These are phyloP conservation scores for Fusarium albidum DNA, from an alignment of 2,329 filamentous ascomycete species.

Conservation along the genomic window DNA sequence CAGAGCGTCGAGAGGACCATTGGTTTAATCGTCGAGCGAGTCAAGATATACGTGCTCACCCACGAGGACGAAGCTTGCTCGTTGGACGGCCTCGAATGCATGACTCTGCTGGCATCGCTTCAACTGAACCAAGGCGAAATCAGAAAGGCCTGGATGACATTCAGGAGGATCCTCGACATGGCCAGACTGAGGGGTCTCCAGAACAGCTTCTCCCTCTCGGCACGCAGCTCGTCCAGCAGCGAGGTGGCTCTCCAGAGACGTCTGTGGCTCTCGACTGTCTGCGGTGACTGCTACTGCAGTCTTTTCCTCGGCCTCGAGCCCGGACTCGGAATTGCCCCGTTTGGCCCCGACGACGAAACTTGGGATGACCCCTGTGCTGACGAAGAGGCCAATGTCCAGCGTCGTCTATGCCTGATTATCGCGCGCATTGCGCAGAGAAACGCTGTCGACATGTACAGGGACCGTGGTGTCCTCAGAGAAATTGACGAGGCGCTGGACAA, in stretches of 20 bases:
- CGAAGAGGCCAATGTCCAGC: conserved; percentile 17
- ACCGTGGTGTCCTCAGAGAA: conserved; percentile 1
- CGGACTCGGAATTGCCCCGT: conserved; percentile 6
- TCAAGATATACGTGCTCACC: conserved; percentile 11
- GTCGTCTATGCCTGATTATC: conserved; percentile 12
- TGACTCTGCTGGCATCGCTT: conserved; percentile 11
- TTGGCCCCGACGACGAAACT: conserved; percentile 12
- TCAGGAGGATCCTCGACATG: conserved; percentile 18
- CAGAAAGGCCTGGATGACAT: conserved; percentile 18
- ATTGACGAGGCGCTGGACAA: conserved; percentile 10
- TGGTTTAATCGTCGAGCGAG: conserved; percentile 10
- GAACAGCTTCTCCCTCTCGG: conserved; percentile 15
- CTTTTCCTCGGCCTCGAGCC: conserved; percentile 23
- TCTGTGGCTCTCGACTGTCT: conserved; percentile 18
- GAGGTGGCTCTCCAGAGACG: conserved; percentile 12
- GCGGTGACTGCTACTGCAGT: conserved; percentile 25
- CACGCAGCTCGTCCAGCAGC: conserved; percentile 3
- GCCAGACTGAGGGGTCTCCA: conserved; percentile 13
- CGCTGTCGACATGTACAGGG: conserved; percentile 4
- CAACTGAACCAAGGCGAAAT: conserved; percentile 18
- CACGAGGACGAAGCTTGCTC: conserved; percentile 15
- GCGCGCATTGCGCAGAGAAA: conserved; percentile 24
- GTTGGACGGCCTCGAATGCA: conserved; percentile 18
- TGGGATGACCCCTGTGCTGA: conserved; percentile 17
- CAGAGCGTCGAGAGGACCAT: conserved; percentile 9